Base-by-base conservation (phyloP, 2,329 filamentous ascomycete species). In the Curvularia lunata region DNA sequence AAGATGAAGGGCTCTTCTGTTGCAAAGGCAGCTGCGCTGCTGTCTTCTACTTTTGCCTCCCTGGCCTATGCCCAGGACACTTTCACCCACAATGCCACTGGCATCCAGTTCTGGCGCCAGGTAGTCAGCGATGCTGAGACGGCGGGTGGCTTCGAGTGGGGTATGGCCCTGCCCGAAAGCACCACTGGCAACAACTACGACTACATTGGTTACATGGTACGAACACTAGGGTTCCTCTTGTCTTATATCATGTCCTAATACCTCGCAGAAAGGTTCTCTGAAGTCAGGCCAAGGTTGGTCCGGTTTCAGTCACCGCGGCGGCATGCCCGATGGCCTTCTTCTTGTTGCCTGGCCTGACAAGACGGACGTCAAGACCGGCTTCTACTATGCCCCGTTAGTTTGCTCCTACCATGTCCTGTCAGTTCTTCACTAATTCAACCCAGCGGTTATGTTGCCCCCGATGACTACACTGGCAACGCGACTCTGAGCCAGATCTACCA, bases 401-500 rank as follows among this genome's bases (percentile, higher is more conserved):
- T 25, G 18, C 8, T 23, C n/a, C 18, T 8, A 9, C 9, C 7
- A n/a, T 7, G 19, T 5, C 16, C n/a, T 3, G 5, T 12, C 18
- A 32, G 1, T 13, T 10, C n/a, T 19, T 5, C 6, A 25, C 66
- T 73, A 38, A 74, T 43, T 7, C 0, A 23, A 5, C 10, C 7
- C 25, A 80, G 78, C 49, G 86, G 85, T 47, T 90, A 89, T 68
- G 79, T 81, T 25, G 78, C 81, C 58, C 88, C 88, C 0, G 79
- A 80, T 0, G 67, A 83, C 34, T 90, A 90, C 73, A 80, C 80
- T 0, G 88, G 88, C 53, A 80, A 85, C 61, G 86, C 88, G 8
- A 85, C 80, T 32, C 71, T 90, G 23, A 87, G 84, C 0, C 83
- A 86, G 62, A 84, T 90, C 59, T 84, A 83, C 13, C 82, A 83